phyloP scores from a whole-genome alignment of 75 land plant genomes.

The Pseudotsuga menziesii region DNA sequence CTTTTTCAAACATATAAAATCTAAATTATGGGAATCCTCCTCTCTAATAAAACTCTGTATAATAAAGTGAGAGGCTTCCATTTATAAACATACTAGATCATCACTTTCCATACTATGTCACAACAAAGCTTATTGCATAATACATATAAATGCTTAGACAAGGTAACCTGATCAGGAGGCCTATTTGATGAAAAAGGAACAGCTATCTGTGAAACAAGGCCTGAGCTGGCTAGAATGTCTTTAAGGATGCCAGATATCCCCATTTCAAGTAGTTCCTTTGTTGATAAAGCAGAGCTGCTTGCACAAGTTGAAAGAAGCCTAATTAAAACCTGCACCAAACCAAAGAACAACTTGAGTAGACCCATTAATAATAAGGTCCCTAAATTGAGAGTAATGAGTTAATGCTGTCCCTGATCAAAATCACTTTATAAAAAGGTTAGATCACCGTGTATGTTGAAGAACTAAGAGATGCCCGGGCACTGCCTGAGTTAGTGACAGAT shows the following conservation, averaged over 20 bases:
- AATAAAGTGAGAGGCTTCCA: too few relatives aligned
- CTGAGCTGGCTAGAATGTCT: conserved; percentile 39
- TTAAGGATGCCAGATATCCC: conserved; percentile 49
- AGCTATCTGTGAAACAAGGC: conserved; percentile 24
- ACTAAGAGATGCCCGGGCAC: conserved; percentile 31
- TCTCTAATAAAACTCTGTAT: too few relatives aligned
- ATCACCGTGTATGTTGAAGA: conserved; percentile 41
- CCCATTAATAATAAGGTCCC: neutral
- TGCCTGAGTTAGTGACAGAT: conserved; percentile 13
- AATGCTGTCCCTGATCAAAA: neutral
- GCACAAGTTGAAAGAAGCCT: conserved; percentile 51
- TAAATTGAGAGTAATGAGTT: neutral
- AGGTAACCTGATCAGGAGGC: conserved; percentile 46
- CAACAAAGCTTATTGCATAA: neutral
- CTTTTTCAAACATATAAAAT: too few relatives aligned
- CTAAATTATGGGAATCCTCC: too few relatives aligned
- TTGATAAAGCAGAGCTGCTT: conserved; percentile 42
- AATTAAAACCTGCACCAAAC: conserved; percentile 50
- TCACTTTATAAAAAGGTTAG: neutral
- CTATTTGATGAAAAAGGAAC: conserved; percentile 17
- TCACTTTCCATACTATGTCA: too few relatives aligned
- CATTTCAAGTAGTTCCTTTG: conserved; percentile 46
- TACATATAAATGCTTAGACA: neutral
- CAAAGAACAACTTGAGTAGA: neutral
- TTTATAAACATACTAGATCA: too few relatives aligned